Conservation (phyloP, 2,329 filamentous ascomycete species). For the Diaporthe vaccinii region DNA sequence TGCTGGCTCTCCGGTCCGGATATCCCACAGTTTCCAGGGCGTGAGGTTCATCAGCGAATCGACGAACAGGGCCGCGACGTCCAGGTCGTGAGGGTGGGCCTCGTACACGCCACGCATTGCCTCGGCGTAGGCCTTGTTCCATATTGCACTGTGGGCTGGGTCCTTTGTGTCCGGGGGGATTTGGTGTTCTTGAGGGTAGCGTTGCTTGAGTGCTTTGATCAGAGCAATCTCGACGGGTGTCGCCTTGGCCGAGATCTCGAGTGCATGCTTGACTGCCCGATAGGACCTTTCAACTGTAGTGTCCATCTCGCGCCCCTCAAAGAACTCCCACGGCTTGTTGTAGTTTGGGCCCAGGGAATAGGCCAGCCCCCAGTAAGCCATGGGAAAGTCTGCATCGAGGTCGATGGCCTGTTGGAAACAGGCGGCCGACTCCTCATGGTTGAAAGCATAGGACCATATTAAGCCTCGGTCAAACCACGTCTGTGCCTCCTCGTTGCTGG, state of each 20-base stretch:
- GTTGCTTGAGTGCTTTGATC: conserved; percentile 70
- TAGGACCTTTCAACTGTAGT: conserved; percentile 57
- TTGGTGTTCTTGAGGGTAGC: conserved; percentile 64
- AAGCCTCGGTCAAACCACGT: conserved; percentile 80
- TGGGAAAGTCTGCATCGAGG: conserved; percentile 67
- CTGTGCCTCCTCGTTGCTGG: conserved; percentile 65
- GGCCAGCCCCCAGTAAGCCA: conserved; percentile 79
- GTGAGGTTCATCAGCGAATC: conserved; percentile 66
- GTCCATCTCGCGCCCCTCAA: conserved; percentile 72
- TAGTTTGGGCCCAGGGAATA: conserved; percentile 82
- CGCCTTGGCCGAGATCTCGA: conserved; percentile 46
- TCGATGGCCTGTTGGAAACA: conserved; percentile 74
- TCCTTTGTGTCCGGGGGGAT: conserved; percentile 58
- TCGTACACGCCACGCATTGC: conserved; percentile 60
- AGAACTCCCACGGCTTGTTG: conserved; percentile 82
- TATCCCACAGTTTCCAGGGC: conserved; percentile 61
- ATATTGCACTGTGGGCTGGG: conserved; percentile 52
- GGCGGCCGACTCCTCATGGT: conserved; percentile 77
- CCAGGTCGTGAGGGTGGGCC: conserved; percentile 52
- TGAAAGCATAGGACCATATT: conserved; percentile 82
- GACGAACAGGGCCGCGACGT: conserved; percentile 58
- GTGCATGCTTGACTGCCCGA: conserved; percentile 48
- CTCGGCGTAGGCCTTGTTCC: conserved; percentile 72
- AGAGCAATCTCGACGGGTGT: conserved; percentile 72
- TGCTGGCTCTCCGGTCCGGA: conserved; percentile 58